phyloP scores from a whole-genome alignment of 306 rosid genomes.

The Gastrolobium bilobum region DNA sequence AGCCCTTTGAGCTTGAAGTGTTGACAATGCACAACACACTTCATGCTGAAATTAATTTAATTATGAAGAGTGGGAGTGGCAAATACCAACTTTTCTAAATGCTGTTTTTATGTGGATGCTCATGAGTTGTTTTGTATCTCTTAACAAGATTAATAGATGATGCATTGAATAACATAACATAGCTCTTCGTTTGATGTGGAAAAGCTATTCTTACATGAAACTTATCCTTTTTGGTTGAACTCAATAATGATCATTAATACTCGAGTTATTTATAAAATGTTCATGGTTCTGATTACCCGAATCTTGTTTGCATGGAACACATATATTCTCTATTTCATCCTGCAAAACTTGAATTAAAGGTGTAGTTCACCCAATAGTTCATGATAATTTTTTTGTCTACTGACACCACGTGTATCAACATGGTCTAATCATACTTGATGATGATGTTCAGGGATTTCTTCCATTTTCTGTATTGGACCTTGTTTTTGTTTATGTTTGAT shows the following conservation, averaged over 20 bases:
- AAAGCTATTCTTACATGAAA: not conserved
- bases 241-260: constrained; percentile 2
- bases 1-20: not conserved
- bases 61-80: not conserved
- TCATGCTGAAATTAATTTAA: constrained; percentile 8
- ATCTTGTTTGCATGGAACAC: not conserved
- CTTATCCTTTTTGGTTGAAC: not conserved
- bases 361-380: not conserved
- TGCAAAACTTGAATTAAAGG: not conserved
- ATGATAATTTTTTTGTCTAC: not conserved
- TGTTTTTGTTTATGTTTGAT: constrained; percentile 28
- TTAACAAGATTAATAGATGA: constrained; percentile 15
- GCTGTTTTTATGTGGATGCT: not conserved
- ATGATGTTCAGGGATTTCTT: constrained; percentile 17
- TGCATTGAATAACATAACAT: not conserved
- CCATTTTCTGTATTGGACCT: constrained; percentile 15
- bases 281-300: not conserved
- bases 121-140: not conserved
- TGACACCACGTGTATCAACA: not conserved
- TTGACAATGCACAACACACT: not conserved
- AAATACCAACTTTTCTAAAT: constrained; percentile 21
- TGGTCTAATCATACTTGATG: not conserved
- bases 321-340: constrained; percentile 2
- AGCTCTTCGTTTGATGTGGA: constrained; percentile 20
- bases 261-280: constrained; percentile 2